Evolutionary conservation across 2,329 filamentous ascomycete genomes (phyloP).

Genomic region (Neurospora crassa): DNA sequence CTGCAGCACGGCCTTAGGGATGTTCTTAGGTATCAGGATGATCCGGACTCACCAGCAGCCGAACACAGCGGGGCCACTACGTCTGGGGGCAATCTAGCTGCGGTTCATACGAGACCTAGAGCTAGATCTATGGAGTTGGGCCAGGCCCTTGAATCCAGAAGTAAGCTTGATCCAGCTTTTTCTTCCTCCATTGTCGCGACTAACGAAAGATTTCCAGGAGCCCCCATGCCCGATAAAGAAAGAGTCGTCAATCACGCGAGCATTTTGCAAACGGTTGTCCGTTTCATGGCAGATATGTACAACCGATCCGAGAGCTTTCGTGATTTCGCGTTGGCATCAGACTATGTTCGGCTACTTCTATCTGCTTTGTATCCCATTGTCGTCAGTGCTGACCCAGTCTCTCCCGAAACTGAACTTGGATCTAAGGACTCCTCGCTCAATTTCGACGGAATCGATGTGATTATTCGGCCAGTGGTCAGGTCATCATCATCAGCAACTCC

Average conservation of each 20-base stretch:
- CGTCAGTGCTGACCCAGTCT: conserved; percentile 76
- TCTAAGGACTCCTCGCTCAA: conserved; percentile 71
- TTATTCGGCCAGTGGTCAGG: conserved; percentile 62
- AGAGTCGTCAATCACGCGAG: conserved; percentile 47
- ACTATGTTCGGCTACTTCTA: conserved; percentile 72
- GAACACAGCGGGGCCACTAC: conserved; percentile 16
- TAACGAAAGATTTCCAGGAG: conserved; percentile 24
- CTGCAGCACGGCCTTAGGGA: conserved; percentile 74
- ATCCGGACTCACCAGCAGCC: conserved; percentile 43
- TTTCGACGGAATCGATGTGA: conserved; percentile 78
- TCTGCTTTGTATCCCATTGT: conserved; percentile 78
- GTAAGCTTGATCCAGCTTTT: conserved; percentile 27
- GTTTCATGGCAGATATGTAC: conserved; percentile 73
- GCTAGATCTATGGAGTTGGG: conserved; percentile 59
- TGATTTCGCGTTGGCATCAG: conserved; percentile 71
- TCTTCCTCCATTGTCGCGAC: background rate
- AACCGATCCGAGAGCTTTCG: conserved; percentile 66
- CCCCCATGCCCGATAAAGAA: conserved; percentile 34
- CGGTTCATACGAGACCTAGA: conserved; percentile 30
- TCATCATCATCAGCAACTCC: conserved; percentile 49
- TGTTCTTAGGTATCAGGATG: conserved; percentile 51
- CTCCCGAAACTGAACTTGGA: conserved; percentile 77
- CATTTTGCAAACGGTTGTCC: conserved; percentile 66
- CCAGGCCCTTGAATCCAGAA: conserved; percentile 45
- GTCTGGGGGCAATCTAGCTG: conserved; percentile 16